Conservation (phyloP, 2,329 filamentous ascomycete species). For the Xylaria hypoxylon region DNA sequence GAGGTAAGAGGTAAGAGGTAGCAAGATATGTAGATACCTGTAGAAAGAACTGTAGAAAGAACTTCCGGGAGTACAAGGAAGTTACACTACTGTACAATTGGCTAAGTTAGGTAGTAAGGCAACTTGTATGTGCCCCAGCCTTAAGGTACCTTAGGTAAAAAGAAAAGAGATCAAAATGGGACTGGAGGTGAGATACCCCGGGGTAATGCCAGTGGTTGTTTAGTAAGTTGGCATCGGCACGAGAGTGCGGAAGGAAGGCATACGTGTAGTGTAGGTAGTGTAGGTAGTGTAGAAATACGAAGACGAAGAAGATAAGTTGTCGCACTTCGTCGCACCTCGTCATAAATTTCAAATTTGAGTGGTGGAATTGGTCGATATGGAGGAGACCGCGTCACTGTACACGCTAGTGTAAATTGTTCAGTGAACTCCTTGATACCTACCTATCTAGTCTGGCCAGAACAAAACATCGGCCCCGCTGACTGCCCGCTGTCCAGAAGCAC, state of each 20-base stretch:
- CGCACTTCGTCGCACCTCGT: slow-evolving; percentile 20
- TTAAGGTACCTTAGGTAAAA: slow-evolving; percentile 1
- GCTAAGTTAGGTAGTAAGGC: background rate
- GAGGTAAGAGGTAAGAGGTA: background rate
- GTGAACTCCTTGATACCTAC: no score
- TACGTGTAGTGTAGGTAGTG: no score
- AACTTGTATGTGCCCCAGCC: no score
- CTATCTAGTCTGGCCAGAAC: background rate
- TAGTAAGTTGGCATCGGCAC: no score
- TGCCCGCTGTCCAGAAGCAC: slow-evolving; percentile 14
- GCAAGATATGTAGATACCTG: no score
- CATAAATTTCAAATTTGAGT: slow-evolving; percentile 28
- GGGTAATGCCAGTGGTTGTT: background rate
- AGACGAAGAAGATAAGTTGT: slow-evolving; percentile 2
- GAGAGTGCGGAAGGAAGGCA: no score
- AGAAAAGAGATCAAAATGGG: slow-evolving; percentile 6
- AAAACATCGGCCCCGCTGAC: slow-evolving; percentile 4
- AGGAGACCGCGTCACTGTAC: slow-evolving; percentile 26
- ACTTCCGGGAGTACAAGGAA: no score
- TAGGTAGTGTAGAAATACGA: slow-evolving; percentile 17
- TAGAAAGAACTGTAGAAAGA: no score
- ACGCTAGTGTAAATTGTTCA: slow-evolving; percentile 8
- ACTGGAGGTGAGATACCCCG: background rate
- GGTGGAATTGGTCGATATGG: slow-evolving; percentile 20
- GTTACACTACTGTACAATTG: no score